Base-by-base conservation (phyloP, 495 filamentous ascomycete species). In the Penicillium arizonense region DNA sequence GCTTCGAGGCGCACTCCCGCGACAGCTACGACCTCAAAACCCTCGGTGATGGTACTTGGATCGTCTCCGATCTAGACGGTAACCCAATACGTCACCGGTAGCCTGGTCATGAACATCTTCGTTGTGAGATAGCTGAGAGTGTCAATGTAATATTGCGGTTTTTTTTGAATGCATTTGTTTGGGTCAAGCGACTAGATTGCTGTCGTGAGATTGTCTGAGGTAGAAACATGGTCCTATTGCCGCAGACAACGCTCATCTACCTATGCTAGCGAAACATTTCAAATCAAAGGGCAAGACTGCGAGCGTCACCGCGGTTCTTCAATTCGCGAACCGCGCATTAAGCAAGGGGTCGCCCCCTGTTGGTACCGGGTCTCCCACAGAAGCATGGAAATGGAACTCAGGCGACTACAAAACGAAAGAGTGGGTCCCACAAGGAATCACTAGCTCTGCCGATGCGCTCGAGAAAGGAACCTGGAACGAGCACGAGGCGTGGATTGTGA, bases 341-440 rank as follows among this genome's bases (percentile, higher is more conserved):
- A 59, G 51, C 40, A 62, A 52, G 44, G 52, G 51, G 8, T 48
- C 50, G 5, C 55, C 55, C 1, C 21, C 55, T 2, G 47, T 52
- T 21, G 56, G 62, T 33, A 63, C 48, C 32, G 58, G 57, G 23
- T 59, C 64, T 55, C 62, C 68, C 28, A 20, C 47, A 13, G 61
- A 62, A 21, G 26, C 61, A 12, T 65, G 61, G 55, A 36, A 24
- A 33, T 61, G 57, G 55, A 61, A 67, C 40, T 63, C 62, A 30
- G 63, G 72, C 38, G 72, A 75, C 34, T 42, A 56, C 37, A 50
- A 60, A 36, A 73, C 68, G 0, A 45, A 46, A 2, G 65, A 68
- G 50, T 76, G 72, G 72, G 50, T 64, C 24, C 72, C 72, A 0
- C 72, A 76, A 39, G 72, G 72, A 3, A 67, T 76, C 14, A 67